These are phyloP conservation scores for Chalciporus chontae DNA, from an alignment of 768 basidiomycete species.

Conservation along the genomic window DNA sequence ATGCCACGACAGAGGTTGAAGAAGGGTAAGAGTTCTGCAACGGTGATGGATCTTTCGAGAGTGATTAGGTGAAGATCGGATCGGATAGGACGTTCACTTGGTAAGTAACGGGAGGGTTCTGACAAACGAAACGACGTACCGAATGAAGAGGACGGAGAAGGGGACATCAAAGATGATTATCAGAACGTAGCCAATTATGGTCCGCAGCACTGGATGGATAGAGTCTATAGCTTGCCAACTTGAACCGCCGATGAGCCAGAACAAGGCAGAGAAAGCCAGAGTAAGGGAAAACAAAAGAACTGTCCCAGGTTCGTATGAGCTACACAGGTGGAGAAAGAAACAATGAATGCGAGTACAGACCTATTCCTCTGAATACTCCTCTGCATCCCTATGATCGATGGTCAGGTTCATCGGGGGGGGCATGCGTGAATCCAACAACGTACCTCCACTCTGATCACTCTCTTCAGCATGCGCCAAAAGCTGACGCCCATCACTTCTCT, in stretches of 20 bases:
- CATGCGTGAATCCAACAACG: background rate
- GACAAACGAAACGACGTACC: background rate
- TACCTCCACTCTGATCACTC: background rate
- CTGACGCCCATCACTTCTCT: background rate
- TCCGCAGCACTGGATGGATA: background rate
- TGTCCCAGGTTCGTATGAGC: background rate
- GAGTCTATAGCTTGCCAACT: too few species aligned
- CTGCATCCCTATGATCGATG: background rate
- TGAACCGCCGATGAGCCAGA: background rate
- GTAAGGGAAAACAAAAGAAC: background rate
- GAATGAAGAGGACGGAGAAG: background rate
- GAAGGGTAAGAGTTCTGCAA: too few species aligned
- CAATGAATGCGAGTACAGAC: background rate
- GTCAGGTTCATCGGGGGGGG: background rate
- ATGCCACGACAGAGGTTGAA: too few species aligned
- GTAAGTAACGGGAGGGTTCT: too few species aligned
- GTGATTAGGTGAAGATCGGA: too few species aligned
- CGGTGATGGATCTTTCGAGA: too few species aligned
- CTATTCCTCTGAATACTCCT: background rate
- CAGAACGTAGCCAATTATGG: background rate
- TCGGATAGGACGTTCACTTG: too few species aligned
- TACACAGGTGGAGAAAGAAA: background rate
- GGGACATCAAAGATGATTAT: background rate
- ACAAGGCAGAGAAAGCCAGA: background rate
- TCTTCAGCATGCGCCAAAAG: background rate